Conservation (phyloP, 2,329 filamentous ascomycete genomes). For the Teratosphaeria pseudoeucalypti region DNA sequence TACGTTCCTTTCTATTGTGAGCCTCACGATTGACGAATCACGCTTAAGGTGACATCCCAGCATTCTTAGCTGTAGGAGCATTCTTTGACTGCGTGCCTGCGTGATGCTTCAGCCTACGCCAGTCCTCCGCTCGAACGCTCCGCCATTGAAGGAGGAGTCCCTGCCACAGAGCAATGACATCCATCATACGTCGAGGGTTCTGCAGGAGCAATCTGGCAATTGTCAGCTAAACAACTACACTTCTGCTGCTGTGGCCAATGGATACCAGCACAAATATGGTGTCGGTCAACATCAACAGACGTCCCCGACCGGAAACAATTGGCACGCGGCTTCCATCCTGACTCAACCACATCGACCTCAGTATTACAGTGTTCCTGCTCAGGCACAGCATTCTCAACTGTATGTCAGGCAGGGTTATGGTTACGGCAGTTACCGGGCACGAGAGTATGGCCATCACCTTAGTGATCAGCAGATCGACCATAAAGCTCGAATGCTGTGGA, state of each 20-base stretch:
- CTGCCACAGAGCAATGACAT: conserved; percentile 14
- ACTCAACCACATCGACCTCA: not conserved
- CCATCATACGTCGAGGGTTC: conserved; percentile 22
- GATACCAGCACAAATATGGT: conserved; percentile 23
- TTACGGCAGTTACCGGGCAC: not conserved
- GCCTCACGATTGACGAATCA: conserved; percentile 19
- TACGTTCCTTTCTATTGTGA: conserved; percentile 30
- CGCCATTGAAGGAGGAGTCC: conserved; percentile 23
- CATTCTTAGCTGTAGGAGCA: conserved; percentile 26
- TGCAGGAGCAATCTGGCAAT: conserved; percentile 35
- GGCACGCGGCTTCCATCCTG: not conserved
- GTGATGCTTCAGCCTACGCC: conserved; percentile 26
- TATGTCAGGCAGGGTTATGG: not conserved
- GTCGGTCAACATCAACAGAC: conserved; percentile 3
- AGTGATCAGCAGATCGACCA: not conserved
- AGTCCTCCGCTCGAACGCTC: conserved; percentile 34
- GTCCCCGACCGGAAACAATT: conserved; percentile 20
- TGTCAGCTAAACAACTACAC: conserved; percentile 25
- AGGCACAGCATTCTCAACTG: conserved; percentile 1
- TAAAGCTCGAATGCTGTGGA: conserved; percentile 15
- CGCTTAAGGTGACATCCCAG: conserved; percentile 5
- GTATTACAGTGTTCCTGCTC: not conserved
- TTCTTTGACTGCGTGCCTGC: conserved; percentile 30
- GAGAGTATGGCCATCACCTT: not conserved
- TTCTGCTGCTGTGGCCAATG: not conserved